Percentiles rank a stretch among this genome's conserved stretches.
These are phyloP conservation scores for Xylaria bambusicola DNA, from an alignment of 495 filamentous ascomycete genomes.

Conservation along the genomic window DNA sequence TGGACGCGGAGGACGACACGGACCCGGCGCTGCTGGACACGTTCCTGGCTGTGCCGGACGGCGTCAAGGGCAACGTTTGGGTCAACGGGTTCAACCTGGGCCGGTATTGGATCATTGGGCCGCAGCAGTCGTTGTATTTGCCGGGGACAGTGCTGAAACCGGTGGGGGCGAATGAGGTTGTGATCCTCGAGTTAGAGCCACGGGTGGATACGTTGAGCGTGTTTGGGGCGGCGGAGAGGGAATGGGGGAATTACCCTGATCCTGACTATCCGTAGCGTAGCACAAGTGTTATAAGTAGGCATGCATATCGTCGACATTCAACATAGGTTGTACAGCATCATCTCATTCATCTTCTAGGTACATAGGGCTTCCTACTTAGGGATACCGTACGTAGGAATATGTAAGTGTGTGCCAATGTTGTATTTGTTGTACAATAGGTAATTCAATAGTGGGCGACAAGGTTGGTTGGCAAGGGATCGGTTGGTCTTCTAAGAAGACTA, in stretches of 20 bases:
- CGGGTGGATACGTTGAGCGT: constrained; percentile 27
- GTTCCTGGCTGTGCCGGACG: constrained; percentile 42
- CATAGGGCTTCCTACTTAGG: too few relatives aligned
- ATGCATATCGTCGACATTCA: too few relatives aligned
- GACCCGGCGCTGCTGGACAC: constrained; percentile 38
- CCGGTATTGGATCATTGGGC: constrained; percentile 49
- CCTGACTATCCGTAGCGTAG: constrained; percentile 32
- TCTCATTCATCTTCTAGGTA: too few relatives aligned
- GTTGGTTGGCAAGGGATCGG: not conserved
- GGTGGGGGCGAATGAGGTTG: constrained; percentile 39
- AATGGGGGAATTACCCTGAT: constrained; percentile 49
- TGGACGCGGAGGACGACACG: not conserved
- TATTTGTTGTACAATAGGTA: not conserved
- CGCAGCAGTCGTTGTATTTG: constrained; percentile 51
- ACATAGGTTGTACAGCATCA: too few relatives aligned
- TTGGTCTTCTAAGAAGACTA: too few relatives aligned
- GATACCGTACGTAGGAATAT: not conserved
- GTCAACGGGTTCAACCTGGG: constrained; percentile 51
- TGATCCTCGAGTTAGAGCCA: constrained; percentile 48
- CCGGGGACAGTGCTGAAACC: constrained; percentile 37
- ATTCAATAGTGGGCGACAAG: too few relatives aligned
- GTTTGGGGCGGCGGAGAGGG: constrained; percentile 34
- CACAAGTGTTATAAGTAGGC: not conserved
- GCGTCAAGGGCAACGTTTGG: constrained; percentile 49
- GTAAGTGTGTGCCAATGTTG: not conserved